Base-by-base conservation (phyloP, 139 green algal species). In the Mychonastes homosphaera region DNA sequence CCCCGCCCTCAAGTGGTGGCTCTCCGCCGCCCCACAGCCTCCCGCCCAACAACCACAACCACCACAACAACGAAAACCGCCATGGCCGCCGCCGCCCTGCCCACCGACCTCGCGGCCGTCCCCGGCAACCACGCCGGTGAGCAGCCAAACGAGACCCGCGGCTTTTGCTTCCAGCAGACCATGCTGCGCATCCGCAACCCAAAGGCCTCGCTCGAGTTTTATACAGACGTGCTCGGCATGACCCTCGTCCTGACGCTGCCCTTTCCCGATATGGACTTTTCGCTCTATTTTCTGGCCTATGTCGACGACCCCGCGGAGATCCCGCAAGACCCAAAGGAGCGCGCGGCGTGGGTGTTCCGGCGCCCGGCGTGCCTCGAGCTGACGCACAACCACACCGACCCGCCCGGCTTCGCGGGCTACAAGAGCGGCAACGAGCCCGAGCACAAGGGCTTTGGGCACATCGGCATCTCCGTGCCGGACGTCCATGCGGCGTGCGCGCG, bases 311-410 rank as follows among this genome's bases (percentile, higher is more conserved):
- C 55, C 0, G 69, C 62, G 29, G 67, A 71, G 9, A 77, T 89
- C 26, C 84, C 84, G 5, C 77, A 89, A 16, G 75, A 87, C 36
- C 56, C 53, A 8, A 56, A 53, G 33, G 77, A 87, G 28, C 56
- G 76, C 62, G 72, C 66, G 39, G 13, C 10, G 32, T 82, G 75
- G 75, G 74, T 79, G 71, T 79, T 79, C 47, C 44, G 45, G 2
- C 63, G 56, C 10, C 56, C 56, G 6, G 74, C 66, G 2, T 51
- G 57, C 24, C 58, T 73, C 32, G 60, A 67, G 73, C 73, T 96
- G 45, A 94, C 86, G 0, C 84, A 94, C 76, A 95, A 95, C 72
- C 87, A 72, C 63, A 91, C 84, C 10, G 87, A 95, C 54, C 73
- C 45, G 26, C 65, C 64, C 18, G 68, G 71, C 2, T 90, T 88